Base-by-base conservation (phyloP, 2,329 filamentous ascomycete genomes). In the Fusarium sp. region DNA sequence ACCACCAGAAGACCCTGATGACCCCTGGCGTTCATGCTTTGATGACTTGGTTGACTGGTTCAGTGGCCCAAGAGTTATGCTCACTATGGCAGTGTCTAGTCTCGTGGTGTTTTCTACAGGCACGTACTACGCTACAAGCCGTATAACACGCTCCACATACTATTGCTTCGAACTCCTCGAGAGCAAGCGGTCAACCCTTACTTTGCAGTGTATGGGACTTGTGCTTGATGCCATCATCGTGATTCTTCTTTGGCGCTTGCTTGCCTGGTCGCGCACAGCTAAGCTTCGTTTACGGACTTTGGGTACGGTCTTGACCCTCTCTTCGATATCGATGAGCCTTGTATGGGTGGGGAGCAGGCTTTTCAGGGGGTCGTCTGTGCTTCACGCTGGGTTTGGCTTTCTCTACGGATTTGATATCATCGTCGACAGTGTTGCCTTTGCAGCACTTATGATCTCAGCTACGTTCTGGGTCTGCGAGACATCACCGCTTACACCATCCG, bases 41-140 rank as follows among this genome's bases (percentile, higher is more conserved):
- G 86, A 89, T 28, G 87, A 88, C 61, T 65, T 89, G 5, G 78
- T 79, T 19, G 80, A 81, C 40, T 89, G 87, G 86, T 78, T 88
- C 56, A 82, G 77, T 49, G 81, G 82, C 23, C 85, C 86, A 1
- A 80, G 82, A 15, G 79, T 82, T 28, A 73, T 76, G 40, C 76
- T 82, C 64, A 74, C 83, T 7, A 79, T 81, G 47, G 78, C 84
- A 23, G 71, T 85, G 5, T 53, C 81, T 25, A 81, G 82, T 49
- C 80, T 80, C 9, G 10, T 83, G 23, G 64, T 85, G n/a, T 80
- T 89, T 44, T 81, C 82, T 16, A 80, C 81, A 8, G 86, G 86
- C 6, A 82, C 85, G 6, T 87, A 82, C 62, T 75, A 84, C 5
- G 80, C 83, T 21, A 74, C 82, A 5, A 80, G 81, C 19, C 81